Evolutionary conservation across 805 yeast genomes (phyloP).

Genomic region (Candida montana): DNA sequence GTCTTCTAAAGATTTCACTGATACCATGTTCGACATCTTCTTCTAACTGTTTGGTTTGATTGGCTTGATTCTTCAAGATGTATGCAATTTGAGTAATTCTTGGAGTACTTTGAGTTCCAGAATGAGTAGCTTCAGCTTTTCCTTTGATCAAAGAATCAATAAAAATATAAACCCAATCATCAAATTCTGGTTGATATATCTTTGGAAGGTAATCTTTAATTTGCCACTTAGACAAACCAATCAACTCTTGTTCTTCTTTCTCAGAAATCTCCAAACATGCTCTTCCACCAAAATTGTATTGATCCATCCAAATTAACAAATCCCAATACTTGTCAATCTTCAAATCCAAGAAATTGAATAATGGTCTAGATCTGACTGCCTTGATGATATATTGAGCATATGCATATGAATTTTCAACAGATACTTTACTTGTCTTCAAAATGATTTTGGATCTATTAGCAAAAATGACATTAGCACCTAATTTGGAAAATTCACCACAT

Average conservation of each 20-base stretch:
- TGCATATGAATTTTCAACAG: constrained; percentile 85
- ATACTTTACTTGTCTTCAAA: constrained; percentile 65
- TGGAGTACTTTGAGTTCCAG: constrained; percentile 41
- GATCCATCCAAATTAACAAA: constrained; percentile 91
- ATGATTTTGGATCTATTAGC: constrained; percentile 75
- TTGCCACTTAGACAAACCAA: constrained; percentile 67
- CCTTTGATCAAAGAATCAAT: constrained; percentile 60
- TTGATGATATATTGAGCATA: constrained; percentile 80
- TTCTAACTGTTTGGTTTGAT: constrained; percentile 23
- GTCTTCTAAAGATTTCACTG: constrained; percentile 52
- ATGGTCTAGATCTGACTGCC: constrained; percentile 71
- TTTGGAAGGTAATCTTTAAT: constrained; percentile 67
- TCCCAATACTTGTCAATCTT: constrained; percentile 83
- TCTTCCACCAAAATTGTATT: constrained; percentile 77
- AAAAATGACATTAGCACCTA: constrained; percentile 76
- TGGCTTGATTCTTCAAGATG: constrained; percentile 39
- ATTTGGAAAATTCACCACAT: constrained; percentile 66
- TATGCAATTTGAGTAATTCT: constrained; percentile 66
- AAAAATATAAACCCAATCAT: constrained; percentile 78
- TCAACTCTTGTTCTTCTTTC: constrained; percentile 31
- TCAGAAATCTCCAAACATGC: constrained; percentile 36
- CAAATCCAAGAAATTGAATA: constrained; percentile 79
- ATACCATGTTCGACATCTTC: constrained; percentile 41
- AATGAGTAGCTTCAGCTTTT: constrained; percentile 33
- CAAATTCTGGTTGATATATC: constrained; percentile 75